phyloP scores from a whole-genome alignment of 768 basidiomycete genomes.

The Lentinula sp. region DNA sequence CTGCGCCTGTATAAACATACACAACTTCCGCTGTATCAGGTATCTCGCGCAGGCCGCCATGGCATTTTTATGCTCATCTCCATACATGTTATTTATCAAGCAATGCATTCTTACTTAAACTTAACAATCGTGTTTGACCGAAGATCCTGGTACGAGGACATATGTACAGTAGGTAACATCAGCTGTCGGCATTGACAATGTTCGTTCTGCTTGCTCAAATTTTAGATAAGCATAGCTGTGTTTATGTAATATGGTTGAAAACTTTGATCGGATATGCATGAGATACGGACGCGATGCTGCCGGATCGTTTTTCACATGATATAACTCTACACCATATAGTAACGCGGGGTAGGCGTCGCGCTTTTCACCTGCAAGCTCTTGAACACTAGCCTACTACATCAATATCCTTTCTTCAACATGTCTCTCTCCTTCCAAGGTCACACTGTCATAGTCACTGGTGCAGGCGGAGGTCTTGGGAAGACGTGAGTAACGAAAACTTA shows the following conservation, averaged over 20 bases:
- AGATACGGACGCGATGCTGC: neutral
- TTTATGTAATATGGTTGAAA: too few relatives aligned
- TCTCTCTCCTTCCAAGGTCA: conserved; percentile 78
- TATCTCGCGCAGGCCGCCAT: conserved; percentile 27
- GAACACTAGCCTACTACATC: too few relatives aligned
- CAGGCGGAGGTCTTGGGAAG: conserved; percentile 91
- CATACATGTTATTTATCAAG: conserved; percentile 10
- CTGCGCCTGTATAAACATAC: conserved; percentile 21
- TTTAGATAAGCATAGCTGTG: too few relatives aligned
- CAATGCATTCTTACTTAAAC: neutral
- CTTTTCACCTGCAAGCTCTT: neutral
- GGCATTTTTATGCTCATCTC: neutral
- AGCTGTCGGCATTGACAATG: too few relatives aligned
- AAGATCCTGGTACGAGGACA: too few relatives aligned
- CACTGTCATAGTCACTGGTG: conserved; percentile 93
- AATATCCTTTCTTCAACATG: conserved; percentile 24
- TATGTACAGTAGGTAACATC: too few relatives aligned
- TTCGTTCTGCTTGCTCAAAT: too few relatives aligned
- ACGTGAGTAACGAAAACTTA: conserved; percentile 47
- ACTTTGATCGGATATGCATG: too few relatives aligned
- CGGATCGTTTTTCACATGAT: conserved; percentile 1
- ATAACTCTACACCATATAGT: neutral
- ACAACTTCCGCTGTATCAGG: conserved; percentile 3
- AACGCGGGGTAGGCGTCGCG: neutral
- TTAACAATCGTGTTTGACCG: too few relatives aligned